Base-by-base conservation (phyloP, 495 filamentous ascomycete species). In the Hyaloscypha hepaticicola region DNA sequence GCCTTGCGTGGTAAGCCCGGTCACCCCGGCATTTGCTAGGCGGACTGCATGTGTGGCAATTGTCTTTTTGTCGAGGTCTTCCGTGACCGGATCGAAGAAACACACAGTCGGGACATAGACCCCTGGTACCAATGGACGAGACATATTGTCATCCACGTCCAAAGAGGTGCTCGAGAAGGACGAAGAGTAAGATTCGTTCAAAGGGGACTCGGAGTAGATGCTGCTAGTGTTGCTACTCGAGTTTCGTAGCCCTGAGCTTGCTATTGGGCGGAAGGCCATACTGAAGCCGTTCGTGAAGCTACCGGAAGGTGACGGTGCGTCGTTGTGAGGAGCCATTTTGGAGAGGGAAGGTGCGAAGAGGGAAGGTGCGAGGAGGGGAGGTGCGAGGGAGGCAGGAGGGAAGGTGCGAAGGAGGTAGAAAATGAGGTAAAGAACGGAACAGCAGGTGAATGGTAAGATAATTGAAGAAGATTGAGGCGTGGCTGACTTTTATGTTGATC, bases 51-150 rank as follows among this genome's bases (percentile, higher is more conserved):
- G 93, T 61, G 80, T 87, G 60, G 84, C 82, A 56, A 87, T 88
- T 38, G 89, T 89, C 31, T 78, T 72, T 3, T 87, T 66, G 66
- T 91, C 88, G 26, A 96, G 80, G 41, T 94, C 86, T 74, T 96
- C 92, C 24, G 88, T 91, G 24, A 81, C 80, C 9, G 85, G 82
- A 69, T 93, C 82, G 76, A 96, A 96, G 80, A 96, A 94, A 72
- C 90, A 93, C 80, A 92, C 87, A 24, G 90, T 93, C 14, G 92
- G 92, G 55, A 90, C 89, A 72, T 96, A 96, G 70, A 93, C 89
- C 72, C 92, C 92, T 31, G 88, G 86, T 29, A 87, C 83, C 50
- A 95, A 85, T 50, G 88, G 85, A 25, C 87, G 86, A 34, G 72
- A 5, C 12, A 64, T 45, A 24, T 67, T 75, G 60, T 77, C 60